Base-by-base conservation (phyloP, 345 rosid genomes). In the Abelmoschus esculentus region DNA sequence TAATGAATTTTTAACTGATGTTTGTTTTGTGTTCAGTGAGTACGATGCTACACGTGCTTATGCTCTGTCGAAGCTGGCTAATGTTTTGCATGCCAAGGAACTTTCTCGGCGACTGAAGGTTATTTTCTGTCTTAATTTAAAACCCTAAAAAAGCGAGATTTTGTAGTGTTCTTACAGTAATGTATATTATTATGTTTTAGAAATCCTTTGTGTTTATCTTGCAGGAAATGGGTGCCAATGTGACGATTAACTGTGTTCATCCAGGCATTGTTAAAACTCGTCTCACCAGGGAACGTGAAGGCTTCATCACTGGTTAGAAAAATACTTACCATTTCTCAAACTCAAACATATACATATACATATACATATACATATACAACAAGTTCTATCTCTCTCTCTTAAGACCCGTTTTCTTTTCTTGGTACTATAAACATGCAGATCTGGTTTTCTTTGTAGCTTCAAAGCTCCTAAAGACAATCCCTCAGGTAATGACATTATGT, bases 1-100 rank as follows among this genome's bases (percentile, higher is more conserved):
- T 31, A 31, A 31, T 31, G 32, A 31, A 31, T 31, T 31, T 3
- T 31, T 31, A 31, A 31, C 3, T 18, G 1, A 1, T 11, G 52
- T 11, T 4, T 4, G 18, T 75, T 68, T 29, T 73, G 69, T 66
- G 8, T 57, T 18, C 84, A 91, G 98, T 73, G 75, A 85, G 36
- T 95, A 84, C 80, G 93, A 90, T 46, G 83, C 98, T 75, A 90
- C 99, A 87, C 98, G 93, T 85, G 98, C 99, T 5, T 91, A 91
- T 72, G 97, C 99, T 69, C 92, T 96, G 81, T 96, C 99, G 82
- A 96, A 92, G 89, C 97, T 96, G 53, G 96, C 98, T 34, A 96
- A 92, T 77, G 92, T 96, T 22, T 22, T 22, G 26, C 26, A 22
- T 22, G 26, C 99, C 79, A 86, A 84, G 82, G 96, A 91, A 82